Evolutionary conservation across 2,329 filamentous ascomycete genomes (phyloP), one percentile per base, ranked within the genome.

Genomic region (Fulvia fulva): DNA sequence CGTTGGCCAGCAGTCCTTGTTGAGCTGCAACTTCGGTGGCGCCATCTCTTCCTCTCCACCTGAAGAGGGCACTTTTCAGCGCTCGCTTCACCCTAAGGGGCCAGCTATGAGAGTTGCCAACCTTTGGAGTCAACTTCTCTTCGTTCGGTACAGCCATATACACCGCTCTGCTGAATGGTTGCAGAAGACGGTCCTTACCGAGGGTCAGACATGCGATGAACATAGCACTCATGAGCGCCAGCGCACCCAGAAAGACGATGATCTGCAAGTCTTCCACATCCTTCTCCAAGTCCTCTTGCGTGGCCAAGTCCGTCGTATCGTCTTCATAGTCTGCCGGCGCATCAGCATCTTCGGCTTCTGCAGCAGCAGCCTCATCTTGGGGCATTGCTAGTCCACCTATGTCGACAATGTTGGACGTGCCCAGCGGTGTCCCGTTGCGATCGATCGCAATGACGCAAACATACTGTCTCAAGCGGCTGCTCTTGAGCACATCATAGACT

Each of bases 371-470:
- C 7, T 19, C 23, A 25, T 46, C 28, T n/a, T 32, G 37, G 14
- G 47, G 43, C 5, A 37, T 46, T 9, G 58, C 57, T 11, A 61
- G 23, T 9, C 55, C 59, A 1, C 57, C 59, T 11, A 62, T 53
- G 26, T 64, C 60, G 4, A 64, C 53, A 16, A 59, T 28, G 26
- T 62, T 50, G 4, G 59, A 58, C 1, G 57, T 57, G 16, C 62
- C 60, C 16, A 64, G 47, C 5, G 55, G 28, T 22, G n/a, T 16
- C 0, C 58, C 65, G 16, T 66, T 47, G 8, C 53, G 37, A 50
- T 70, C 63, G 9, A 71, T 30, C 16, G 67, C 68, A 1, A 65
- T 57, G 26, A 63, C 62, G 21, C 62, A 52, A n/a, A 70, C 56
- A 41, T 63, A 68, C 16, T 63, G 53, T 25, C 57, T 56, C 14